A percentile compares a stretch with the other conserved stretches of the same genome.
Conservation (phyloP, 495 filamentous ascomycete species). For the Bacidia rubella region DNA sequence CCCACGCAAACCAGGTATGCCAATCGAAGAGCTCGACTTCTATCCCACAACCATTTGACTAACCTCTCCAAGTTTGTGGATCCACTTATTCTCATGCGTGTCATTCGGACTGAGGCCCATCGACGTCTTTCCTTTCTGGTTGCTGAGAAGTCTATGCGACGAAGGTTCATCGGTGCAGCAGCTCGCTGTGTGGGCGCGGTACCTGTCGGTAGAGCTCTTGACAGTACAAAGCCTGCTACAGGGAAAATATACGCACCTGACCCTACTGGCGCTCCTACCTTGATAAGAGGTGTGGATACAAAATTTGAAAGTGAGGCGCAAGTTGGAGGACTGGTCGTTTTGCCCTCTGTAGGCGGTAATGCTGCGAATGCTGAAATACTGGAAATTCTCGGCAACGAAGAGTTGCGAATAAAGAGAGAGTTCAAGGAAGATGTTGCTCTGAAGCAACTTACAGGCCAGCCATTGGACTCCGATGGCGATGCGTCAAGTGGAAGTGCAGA, state of each 20-base stretch:
- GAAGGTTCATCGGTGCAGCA: slow-evolving; percentile 73
- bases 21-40: no score
- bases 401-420: slow-evolving; percentile 72
- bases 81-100: slow-evolving; percentile 83
- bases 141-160: slow-evolving; percentile 81
- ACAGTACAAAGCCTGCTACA: slow-evolving; percentile 62
- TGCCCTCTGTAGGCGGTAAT: slow-evolving; percentile 69
- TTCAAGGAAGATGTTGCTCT: slow-evolving; percentile 60
- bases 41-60: neutral
- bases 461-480: slow-evolving; percentile 41
- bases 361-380: slow-evolving; percentile 68
- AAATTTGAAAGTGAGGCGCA: slow-evolving; percentile 67
- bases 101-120: slow-evolving; percentile 68
- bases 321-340: slow-evolving; percentile 67
- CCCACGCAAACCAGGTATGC: slow-evolving; percentile 90
- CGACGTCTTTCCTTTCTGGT: slow-evolving; percentile 86
- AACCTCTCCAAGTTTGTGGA: slow-evolving; percentile 84
- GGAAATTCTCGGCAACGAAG: slow-evolving; percentile 66
- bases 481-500: slow-evolving; percentile 31
- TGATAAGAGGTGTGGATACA: slow-evolving; percentile 74
- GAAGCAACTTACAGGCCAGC: slow-evolving; percentile 63
- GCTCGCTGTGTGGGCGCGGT: slow-evolving; percentile 72
- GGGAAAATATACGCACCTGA: slow-evolving; percentile 89
- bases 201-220: slow-evolving; percentile 79
- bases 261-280: slow-evolving; percentile 66